Evolutionary conservation across 331 rosid genomes (phyloP), one percentile per base, ranked within the genome.

Genomic region (Telfairia occidentalis): DNA sequence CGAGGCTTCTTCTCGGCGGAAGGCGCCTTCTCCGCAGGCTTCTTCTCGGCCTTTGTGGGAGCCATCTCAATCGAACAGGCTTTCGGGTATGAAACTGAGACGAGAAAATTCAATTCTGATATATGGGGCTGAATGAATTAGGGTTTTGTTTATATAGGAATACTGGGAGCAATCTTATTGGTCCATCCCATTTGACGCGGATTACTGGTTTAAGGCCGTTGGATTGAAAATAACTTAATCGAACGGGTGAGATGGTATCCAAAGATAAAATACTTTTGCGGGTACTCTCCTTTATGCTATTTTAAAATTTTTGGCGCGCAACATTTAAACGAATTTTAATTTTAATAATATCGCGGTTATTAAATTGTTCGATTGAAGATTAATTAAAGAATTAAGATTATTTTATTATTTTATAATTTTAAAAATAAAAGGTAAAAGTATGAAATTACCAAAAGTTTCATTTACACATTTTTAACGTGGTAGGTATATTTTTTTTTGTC

Each of bases 21-120:
- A 0, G 49, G 52, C 10, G 55, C 43, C 37, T 73, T 69, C 57
- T 69, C 74, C 24, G 57, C 74, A 1, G 57, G 74, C 54, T 69
- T 69, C 74, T 69, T 73, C 66, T 73, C 77, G 5, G 67, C 53
- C 50, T 5, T 74, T 5, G 75, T 26, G 32, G 77, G 77, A 32
- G 77, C 77, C 77, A 73, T 73, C 18, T 19, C 42, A 32, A 2
- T 6, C 0, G 24, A 16, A 18, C 19, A 16, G 16, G 21, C 1
- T 2, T 60, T 15, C 12, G 13, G 5, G 2, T 13, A 0, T 59
- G 23, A 28, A 1, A 3, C 1, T 0, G 52, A 19, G 32, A 35
- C 1, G 21, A 45, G 60, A 9, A 30, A 11, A 3, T 73, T 29
- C 2, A n/a, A 50, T 29, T 28, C 0, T 3, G 18, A 18, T 1